Conservation (phyloP, 768 basidiomycete species). For the Podaxis rugospora region DNA sequence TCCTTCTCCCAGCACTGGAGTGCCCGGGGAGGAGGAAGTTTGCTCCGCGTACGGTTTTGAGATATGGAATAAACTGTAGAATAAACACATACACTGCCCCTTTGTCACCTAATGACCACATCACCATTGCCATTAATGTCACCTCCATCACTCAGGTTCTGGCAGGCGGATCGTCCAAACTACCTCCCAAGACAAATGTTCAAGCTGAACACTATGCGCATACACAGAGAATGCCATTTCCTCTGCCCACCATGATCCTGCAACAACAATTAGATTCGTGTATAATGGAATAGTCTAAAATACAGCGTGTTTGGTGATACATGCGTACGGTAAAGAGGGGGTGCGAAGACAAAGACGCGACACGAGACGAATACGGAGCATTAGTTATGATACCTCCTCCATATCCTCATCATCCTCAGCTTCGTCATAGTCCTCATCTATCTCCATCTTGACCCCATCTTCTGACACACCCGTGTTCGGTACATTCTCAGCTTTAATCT, state of each 20-base stretch:
- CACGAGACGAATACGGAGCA: background rate
- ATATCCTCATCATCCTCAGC: conserved; percentile 63
- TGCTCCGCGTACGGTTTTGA: no score
- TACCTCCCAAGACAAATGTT: no score
- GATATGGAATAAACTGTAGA: no score
- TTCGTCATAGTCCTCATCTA: conserved; percentile 47
- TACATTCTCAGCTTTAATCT: conserved; percentile 45
- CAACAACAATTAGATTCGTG: background rate
- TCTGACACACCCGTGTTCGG: conserved; percentile 30
- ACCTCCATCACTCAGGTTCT: no score
- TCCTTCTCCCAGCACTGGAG: no score
- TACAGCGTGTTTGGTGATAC: background rate
- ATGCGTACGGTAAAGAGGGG: background rate
- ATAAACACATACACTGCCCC: no score
- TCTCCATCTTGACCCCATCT: conserved; percentile 46
- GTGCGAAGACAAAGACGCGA: background rate
- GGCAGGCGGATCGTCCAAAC: no score
- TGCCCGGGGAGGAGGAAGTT: no score
- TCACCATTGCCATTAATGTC: no score
- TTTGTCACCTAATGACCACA: no score
- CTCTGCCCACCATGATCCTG: background rate
- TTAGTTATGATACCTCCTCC: conserved; percentile 61
- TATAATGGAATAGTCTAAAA: background rate
- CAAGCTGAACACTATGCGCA: no score
- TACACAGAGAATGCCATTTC: no score